Base-by-base conservation (phyloP, 2,329 filamentous ascomycete species). In the Penicillium sumatraense region DNA sequence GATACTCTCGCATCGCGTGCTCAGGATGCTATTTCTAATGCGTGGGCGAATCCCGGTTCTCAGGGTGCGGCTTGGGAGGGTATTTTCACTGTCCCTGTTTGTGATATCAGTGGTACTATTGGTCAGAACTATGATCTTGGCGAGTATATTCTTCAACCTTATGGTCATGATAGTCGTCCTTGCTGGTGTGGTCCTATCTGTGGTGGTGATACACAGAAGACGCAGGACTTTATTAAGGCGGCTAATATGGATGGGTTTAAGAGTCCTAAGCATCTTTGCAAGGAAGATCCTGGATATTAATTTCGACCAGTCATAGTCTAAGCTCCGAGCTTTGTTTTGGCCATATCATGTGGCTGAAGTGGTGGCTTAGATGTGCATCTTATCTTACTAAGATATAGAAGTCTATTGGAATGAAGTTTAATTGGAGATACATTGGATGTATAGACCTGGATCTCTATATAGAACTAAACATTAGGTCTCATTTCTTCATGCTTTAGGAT, bases 131-230 rank as follows among this genome's bases (percentile, higher is more conserved):
- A 48, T 18, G 24, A 54, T 33, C 24, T 20, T 13, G 56, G 56
- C 24, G 51, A 55, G 35, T 60, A 51, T n/a, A 58, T 58, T 18
- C 18, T 58, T 20, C 51, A 57, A 42, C 52, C 54, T 5, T 60
- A 60, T 35, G 58, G 58, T 1, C 49, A 60, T 53, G 52, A 58
- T 18, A 51, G 42, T 14, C 58, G 58, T 5, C 58, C 58, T 49
- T 31, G 42, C n/a, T 60, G 58, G 55, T 60, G 58, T 49, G 58
- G 58, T 18, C 33, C 51, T 16, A 53, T 55, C 16, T 60, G 58
- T 24, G 35, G 47, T 24, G 57, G 58, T n/a, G 54, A 58, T 51
- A 13, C 35, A 16, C 41, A 60, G 49, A 60, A 51, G 41, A 60
- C 54, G 11, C 44, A 45, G 29, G 54, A 53, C 2, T 60, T 60